Evolutionary conservation across 768 basidiomycete genomes (phyloP), one percentile per base, ranked within the genome.

Genomic region (Suillus discolor): DNA sequence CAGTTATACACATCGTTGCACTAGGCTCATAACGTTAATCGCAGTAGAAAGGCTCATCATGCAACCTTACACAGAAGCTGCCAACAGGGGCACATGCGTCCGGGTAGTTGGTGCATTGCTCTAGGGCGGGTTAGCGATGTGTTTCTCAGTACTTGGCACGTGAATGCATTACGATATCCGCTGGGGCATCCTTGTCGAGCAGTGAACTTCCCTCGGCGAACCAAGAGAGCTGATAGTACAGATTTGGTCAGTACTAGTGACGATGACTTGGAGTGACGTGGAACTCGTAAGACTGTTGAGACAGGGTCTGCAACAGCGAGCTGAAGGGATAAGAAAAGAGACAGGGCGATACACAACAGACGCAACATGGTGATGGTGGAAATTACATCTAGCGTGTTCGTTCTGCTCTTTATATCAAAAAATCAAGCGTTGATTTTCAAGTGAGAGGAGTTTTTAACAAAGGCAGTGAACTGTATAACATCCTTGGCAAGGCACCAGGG

Each of bases 21-120:
- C 73, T 75, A n/a, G 31, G 25, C 25, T 13, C 28, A 23, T 11
- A 25, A 42, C 62, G 25, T 65, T 36, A 23, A 31, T 16, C 8
- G 18, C 31, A n/a, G 11, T 4, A 8, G 18, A 20, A 3, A 25
- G n/a, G 13, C 2, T 36, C 4, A 6, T 31, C 15, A 6, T 15
- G 15, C 13, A 25, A 15, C 49, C 69, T 41, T 70, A 74, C 73
- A 31, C 73, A 75, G 25, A 36, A 69, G 57, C 49, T 65, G n/a
- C 72, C 72, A 31, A 51, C 51, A 1, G 62, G 70, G 20, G 65
- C 72, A 34, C 73, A 74, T 34, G 34, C 5, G 11, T 57, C 1
- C 9, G 73, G 69, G 36, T 42, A 72, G 65, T 69, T 72, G 15
- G 69, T 7, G n/a, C 73, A 53, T 36, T 55, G 54, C 54, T 55